phyloP scores from a whole-genome alignment of 345 rosid genomes.

The Eucalyptus caleyi region DNA sequence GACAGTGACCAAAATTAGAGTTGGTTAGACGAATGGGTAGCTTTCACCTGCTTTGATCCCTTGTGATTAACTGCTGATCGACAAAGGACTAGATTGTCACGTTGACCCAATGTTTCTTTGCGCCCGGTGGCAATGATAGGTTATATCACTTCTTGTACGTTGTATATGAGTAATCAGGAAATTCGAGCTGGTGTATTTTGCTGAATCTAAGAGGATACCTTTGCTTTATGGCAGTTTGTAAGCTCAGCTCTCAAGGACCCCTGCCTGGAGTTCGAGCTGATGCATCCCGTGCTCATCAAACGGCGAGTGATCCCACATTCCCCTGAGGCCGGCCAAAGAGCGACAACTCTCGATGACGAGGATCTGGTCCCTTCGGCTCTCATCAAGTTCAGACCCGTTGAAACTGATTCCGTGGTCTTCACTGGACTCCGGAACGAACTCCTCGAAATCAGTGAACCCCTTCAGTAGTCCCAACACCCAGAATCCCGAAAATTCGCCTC shows the following conservation, averaged over 20 bases:
- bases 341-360: constrained; percentile 57
- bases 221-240: constrained; percentile 46
- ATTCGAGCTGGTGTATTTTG: not conserved
- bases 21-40: not conserved
- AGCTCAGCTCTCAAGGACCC: constrained; percentile 78
- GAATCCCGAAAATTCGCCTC: not conserved
- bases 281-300: constrained; percentile 54
- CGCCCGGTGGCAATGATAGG: not conserved
- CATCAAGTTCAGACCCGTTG: constrained; percentile 61
- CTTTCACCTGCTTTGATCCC: not conserved
- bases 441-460: constrained; percentile 44
- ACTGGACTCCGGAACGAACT: constrained; percentile 74
- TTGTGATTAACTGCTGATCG: not conserved
- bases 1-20: not conserved
- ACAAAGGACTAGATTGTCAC: not conserved
- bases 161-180: not conserved
- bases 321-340: constrained; percentile 34
- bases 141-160: not conserved
- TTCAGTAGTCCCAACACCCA: not conserved
- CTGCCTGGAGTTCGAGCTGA: constrained; percentile 64
- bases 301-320: constrained; percentile 59
- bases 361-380: constrained; percentile 89
- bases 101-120: not conserved
- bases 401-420: constrained; percentile 53
- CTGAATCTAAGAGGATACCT: not conserved